Percentiles rank a stretch among this genome's conserved stretches.
Conservation (phyloP, 441 rosid genomes). For the Jatropha podagrica region DNA sequence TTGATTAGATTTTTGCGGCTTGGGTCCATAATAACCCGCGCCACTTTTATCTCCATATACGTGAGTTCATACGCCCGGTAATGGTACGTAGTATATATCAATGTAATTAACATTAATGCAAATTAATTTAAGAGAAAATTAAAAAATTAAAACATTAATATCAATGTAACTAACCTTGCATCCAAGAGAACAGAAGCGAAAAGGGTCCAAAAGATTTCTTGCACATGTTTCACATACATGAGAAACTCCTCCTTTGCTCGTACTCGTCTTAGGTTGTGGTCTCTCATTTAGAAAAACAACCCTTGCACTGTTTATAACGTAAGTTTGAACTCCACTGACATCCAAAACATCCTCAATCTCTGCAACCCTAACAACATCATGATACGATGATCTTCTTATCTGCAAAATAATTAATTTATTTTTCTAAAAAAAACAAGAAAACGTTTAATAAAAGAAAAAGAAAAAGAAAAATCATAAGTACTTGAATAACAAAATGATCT, state of each 20-base stretch:
- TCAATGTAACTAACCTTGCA: slow-evolving; percentile 66
- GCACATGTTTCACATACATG: slow-evolving; percentile 69
- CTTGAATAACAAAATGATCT: slow-evolving; percentile 76
- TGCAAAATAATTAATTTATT: slow-evolving; percentile 19
- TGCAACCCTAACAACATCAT: slow-evolving; percentile 75
- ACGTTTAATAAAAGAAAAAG: neutral
- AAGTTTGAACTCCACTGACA: slow-evolving; percentile 77
- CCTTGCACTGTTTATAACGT: slow-evolving; percentile 80
- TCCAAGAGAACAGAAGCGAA: slow-evolving; percentile 90
- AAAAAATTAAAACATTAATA: neutral
- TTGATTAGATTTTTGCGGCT: too few relatives aligned
- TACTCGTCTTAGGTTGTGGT: slow-evolving; percentile 59
- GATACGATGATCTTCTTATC: slow-evolving; percentile 89
- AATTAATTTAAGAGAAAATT: neutral
- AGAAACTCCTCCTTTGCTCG: slow-evolving; percentile 44
- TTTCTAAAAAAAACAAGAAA: too few relatives aligned
- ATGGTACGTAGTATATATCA: too few relatives aligned
- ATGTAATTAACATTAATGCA: too few relatives aligned
- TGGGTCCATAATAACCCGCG: too few relatives aligned
- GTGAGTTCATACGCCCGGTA: too few relatives aligned
- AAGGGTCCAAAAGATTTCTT: slow-evolving; percentile 73
- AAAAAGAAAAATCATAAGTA: slow-evolving; percentile 15
- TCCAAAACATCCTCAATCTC: slow-evolving; percentile 69
- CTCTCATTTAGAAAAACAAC: slow-evolving; percentile 80
- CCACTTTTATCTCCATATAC: too few relatives aligned